Conservation (phyloP, 306 rosid species). For the Lupinus albus region DNA sequence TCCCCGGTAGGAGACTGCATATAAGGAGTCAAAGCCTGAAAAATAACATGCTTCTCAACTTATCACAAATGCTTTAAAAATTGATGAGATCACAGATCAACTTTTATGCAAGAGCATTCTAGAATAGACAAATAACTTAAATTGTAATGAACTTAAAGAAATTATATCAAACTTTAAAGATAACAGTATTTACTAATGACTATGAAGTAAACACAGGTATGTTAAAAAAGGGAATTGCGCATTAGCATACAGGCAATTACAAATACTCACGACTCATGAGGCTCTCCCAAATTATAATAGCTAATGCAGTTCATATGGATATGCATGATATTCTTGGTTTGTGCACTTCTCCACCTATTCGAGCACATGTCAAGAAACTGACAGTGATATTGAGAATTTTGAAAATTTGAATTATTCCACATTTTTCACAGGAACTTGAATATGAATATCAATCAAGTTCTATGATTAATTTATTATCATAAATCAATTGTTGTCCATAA, state of each 20-base stretch:
- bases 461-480: neutral
- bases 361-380: neutral
- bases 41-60: constrained; percentile 37
- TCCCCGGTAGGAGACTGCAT: constrained; percentile 72
- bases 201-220: constrained; percentile 3
- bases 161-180: neutral
- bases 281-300: neutral
- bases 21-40: constrained; percentile 88
- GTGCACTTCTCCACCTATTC: neutral
- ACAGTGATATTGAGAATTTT: neutral
- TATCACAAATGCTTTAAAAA: neutral
- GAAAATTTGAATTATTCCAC: neutral
- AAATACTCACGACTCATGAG: neutral
- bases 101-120: neutral
- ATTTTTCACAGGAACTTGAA: neutral
- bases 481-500: neutral
- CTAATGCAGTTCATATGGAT: neutral
- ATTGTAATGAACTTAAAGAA: neutral
- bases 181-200: neutral
- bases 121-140: constrained; percentile 1
- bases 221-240: constrained; percentile 4
- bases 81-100: neutral
- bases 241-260: constrained; percentile 1
- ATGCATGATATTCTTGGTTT: constrained; percentile 1
- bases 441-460: neutral